phyloP scores from a whole-genome alignment of 2,329 filamentous ascomycete genomes.

The Exophiala lecanii-corni region DNA sequence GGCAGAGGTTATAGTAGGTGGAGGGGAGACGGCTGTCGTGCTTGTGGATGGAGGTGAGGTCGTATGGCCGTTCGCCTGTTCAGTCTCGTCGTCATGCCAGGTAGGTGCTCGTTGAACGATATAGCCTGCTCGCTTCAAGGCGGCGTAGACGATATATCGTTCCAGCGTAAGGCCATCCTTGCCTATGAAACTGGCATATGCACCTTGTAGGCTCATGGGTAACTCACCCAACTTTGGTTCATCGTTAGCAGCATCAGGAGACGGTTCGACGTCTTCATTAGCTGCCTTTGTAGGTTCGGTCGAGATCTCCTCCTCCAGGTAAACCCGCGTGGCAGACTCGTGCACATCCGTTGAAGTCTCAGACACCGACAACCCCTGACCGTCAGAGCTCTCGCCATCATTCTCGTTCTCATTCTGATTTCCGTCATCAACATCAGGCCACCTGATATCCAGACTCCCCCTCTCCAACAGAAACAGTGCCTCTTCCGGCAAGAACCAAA shows the following conservation, averaged over 20 bases:
- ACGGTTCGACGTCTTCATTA: slow-evolving; percentile 11
- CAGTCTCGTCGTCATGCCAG: slow-evolving; percentile 36
- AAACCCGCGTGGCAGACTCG: not conserved
- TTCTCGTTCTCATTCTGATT: slow-evolving; percentile 1
- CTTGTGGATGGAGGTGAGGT: not conserved
- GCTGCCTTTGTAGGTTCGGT: slow-evolving; percentile 19
- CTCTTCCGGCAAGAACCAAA: slow-evolving; percentile 90
- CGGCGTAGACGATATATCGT: slow-evolving; percentile 81
- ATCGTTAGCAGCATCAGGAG: slow-evolving; percentile 14
- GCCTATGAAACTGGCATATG: slow-evolving; percentile 79
- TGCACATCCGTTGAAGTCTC: not conserved
- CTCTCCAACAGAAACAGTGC: slow-evolving; percentile 84
- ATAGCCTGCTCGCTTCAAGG: slow-evolving; percentile 79
- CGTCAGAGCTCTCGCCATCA: not conserved
- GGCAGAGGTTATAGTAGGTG: too few relatives aligned
- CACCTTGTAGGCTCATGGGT: slow-evolving; percentile 87
- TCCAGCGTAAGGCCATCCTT: slow-evolving; percentile 63
- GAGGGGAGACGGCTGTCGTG: not conserved
- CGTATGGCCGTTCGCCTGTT: slow-evolving; percentile 16
- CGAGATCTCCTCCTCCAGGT: slow-evolving; percentile 12
- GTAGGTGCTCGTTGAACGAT: slow-evolving; percentile 67
- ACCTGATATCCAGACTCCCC: slow-evolving; percentile 81
- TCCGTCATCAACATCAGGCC: slow-evolving; percentile 51
- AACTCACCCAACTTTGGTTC: slow-evolving; percentile 47
- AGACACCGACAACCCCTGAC: not conserved